Base-by-base conservation (phyloP, 495 filamentous ascomycete species). In the Aspergillus affinis region DNA sequence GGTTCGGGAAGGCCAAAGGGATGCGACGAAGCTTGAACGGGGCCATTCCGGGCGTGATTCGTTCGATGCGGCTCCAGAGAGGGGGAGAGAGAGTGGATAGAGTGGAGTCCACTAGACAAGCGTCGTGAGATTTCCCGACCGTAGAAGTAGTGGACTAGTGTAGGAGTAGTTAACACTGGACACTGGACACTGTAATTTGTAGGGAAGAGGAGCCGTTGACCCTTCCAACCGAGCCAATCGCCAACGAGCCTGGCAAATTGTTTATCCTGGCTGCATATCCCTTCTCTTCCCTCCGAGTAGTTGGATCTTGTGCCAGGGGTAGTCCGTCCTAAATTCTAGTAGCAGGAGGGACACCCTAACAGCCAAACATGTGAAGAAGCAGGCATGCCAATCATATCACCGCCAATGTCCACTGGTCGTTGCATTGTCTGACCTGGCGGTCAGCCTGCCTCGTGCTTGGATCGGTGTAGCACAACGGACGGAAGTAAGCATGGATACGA, bases 21-120 rank as follows among this genome's bases (percentile, higher is more conserved):
- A 63, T 56, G 51, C 48, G 27, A 45, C 49, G 60, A 63, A 59
- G 61, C 61, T 63, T 59, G 61, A 63, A 59, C 61, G 20, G 51
- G 47, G 32, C 48, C 41, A 7, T 19, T 41, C 26, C 48, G 15
- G 9, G 32, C 41, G n/a, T 61, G 29, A 63, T 63, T 62, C 45
- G 56, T 52, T 49, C 46, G 15, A 29, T 20, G 32, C 15, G 45
- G 21, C 54, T 20, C 54, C 54, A 53, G 32, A 55, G 41, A 20
- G 30, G 10, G 20, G n/a, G 3, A 13, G 30, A 44, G 21, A 54
- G 32, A 52, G 26, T 32, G 18, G 26, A 13, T 18, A 19, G 36
- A 23, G 36, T 18, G 41, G 51, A 32, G 23, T 41, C 51, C 51
- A 32, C 46, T 15, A 48, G 46, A 17, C 20, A 21, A n/a, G n/a